Evolutionary conservation across 2,329 filamentous ascomycete genomes (phyloP).

Genomic region (Sclerotinia borealis): DNA sequence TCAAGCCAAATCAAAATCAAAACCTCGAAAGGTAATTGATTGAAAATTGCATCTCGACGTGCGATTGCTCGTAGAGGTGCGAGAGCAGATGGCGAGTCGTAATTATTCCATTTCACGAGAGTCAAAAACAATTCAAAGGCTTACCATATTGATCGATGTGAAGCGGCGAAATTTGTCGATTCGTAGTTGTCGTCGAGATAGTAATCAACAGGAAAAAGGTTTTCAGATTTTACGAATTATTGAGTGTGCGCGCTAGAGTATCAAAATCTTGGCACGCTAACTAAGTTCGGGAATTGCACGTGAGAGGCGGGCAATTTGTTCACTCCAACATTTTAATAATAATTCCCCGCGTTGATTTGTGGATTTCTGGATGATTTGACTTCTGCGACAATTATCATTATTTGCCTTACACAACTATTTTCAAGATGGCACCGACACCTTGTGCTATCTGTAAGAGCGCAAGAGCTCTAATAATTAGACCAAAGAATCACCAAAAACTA

Average conservation of each 20-base stretch:
- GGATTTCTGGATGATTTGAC: background rate
- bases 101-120: slow-evolving; percentile 26
- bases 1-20: slow-evolving; percentile 62
- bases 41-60: slow-evolving; percentile 33
- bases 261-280: slow-evolving; percentile 25
- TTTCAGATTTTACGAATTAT: slow-evolving; percentile 12
- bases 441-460: slow-evolving; percentile 72
- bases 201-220: slow-evolving; percentile 21
- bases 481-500: slow-evolving; percentile 90
- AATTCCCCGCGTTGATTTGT: slow-evolving; percentile 2
- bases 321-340: slow-evolving; percentile 10
- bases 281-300: background rate
- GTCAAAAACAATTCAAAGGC: slow-evolving; percentile 38
- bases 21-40: slow-evolving; percentile 29
- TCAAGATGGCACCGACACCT: slow-evolving; percentile 61
- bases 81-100: slow-evolving; percentile 32
- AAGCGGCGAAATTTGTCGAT: slow-evolving; percentile 28
- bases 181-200: slow-evolving; percentile 17
- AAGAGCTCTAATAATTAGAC: slow-evolving; percentile 82
- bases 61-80: slow-evolving; percentile 36
- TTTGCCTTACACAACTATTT: background rate
- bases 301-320: slow-evolving; percentile 12
- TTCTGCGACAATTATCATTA: background rate
- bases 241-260: slow-evolving; percentile 17
- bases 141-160: slow-evolving; percentile 56